Percentiles rank a stretch among this genome's conserved stretches.
Evolutionary conservation across 2,329 filamentous ascomycete genomes (phyloP).

Genomic region (Penicillium sp.): DNA sequence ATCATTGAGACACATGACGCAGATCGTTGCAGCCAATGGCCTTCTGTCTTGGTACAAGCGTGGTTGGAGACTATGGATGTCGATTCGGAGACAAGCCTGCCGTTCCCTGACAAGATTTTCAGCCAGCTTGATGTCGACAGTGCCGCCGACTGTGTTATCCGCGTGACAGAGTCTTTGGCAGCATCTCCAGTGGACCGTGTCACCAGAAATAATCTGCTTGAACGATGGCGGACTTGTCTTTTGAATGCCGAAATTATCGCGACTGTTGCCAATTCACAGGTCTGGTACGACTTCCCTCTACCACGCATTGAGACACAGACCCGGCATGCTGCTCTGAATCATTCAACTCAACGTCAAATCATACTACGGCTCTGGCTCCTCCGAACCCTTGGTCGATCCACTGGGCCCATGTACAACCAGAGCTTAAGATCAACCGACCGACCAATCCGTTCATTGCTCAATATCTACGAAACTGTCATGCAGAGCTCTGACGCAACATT

Average conservation of each 20-base stretch:
- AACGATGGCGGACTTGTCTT: constrained; percentile 33
- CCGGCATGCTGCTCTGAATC: background rate
- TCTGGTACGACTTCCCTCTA: constrained; percentile 27
- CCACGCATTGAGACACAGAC: constrained; percentile 6
- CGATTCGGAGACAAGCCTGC: constrained; percentile 6
- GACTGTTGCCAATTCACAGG: constrained; percentile 22
- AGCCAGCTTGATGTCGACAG: constrained; percentile 23
- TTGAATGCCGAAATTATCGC: constrained; percentile 18
- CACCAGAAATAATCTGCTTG: constrained; percentile 21
- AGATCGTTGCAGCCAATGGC: constrained; percentile 20
- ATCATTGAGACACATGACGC: constrained; percentile 28
- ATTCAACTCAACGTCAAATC: constrained; percentile 27
- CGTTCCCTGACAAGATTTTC: constrained; percentile 23
- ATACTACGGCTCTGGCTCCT: constrained; percentile 35
- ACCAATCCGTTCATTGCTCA: constrained; percentile 25
- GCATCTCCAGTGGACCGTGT: constrained; percentile 20
- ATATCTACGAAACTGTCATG: constrained; percentile 26
- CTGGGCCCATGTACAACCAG: constrained; percentile 22
- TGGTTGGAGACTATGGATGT: constrained; percentile 23
- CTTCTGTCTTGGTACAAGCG: constrained; percentile 27
- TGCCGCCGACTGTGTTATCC: constrained; percentile 29
- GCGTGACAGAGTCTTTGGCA: constrained; percentile 33
- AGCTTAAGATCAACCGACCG: constrained; percentile 20
- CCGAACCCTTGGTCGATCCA: constrained; percentile 25
- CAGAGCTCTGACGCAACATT: constrained; percentile 20